Conservation (phyloP, 164 flowering plant species). For the Cinnamomum micranthum region DNA sequence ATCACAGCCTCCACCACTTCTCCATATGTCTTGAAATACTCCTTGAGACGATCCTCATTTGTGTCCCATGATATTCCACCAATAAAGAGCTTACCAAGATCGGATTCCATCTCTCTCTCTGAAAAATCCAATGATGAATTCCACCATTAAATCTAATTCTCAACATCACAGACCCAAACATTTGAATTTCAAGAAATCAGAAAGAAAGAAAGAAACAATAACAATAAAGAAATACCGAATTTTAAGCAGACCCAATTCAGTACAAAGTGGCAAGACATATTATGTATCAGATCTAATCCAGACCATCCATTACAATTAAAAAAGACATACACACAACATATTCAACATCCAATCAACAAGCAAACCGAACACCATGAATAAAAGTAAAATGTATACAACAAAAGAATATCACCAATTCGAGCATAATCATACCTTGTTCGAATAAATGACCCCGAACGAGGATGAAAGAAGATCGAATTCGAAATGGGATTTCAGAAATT, state of each 20-base stretch:
- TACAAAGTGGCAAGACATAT: not conserved
- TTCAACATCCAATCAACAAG: conserved; percentile 4
- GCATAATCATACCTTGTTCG: conserved; percentile 28
- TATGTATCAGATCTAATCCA: conserved; percentile 2
- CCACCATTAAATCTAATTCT: conserved; percentile 1
- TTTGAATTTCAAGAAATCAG: not conserved
- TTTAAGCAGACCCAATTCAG: not conserved
- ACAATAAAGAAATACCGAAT: no score
- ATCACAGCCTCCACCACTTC: conserved; percentile 87
- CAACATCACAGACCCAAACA: not conserved
- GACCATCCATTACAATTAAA: not conserved
- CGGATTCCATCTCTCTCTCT: conserved; percentile 63
- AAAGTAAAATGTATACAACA: not conserved
- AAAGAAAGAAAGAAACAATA: not conserved
- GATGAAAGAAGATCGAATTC: conserved; percentile 8
- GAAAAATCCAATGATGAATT: conserved; percentile 15
- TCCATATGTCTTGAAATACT: conserved; percentile 73
- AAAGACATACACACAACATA: not conserved
- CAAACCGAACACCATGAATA: conserved; percentile 10
- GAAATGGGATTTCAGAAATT: conserved; percentile 32
- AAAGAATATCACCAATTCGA: not conserved
- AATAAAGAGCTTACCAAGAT: conserved; percentile 85
- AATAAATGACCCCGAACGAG: conserved; percentile 11
- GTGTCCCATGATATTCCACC: conserved; percentile 97
- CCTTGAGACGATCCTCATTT: conserved; percentile 73